Conservation (phyloP, 176 grass and related monocot species). For the Elymus sibiricus region DNA sequence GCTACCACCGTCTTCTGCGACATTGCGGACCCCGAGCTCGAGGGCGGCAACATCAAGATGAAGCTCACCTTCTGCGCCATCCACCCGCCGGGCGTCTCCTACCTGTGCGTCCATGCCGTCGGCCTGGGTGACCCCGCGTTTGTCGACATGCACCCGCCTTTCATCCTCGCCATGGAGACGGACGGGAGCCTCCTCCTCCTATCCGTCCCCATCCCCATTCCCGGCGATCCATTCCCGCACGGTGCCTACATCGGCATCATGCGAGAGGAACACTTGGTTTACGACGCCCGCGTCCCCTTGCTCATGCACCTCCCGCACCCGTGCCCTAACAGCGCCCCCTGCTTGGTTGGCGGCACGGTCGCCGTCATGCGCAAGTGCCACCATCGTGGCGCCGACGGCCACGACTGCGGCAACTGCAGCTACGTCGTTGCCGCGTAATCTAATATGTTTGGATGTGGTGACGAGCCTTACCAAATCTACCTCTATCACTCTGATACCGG, state of each 20-base stretch:
- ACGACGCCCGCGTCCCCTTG: neutral
- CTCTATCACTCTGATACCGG: neutral
- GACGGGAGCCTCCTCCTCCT: neutral
- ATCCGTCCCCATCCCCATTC: neutral
- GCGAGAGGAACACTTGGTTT: neutral
- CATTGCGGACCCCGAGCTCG: too few relatives aligned
- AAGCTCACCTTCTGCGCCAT: neutral
- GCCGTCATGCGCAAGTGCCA: too few relatives aligned
- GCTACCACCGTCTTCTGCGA: too few relatives aligned
- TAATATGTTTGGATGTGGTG: neutral
- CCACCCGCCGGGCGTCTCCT: neutral
- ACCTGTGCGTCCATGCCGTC: neutral
- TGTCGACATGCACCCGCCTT: neutral
- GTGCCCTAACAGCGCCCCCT: too few relatives aligned
- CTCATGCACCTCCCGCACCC: conserved; percentile 3
- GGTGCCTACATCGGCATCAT: too few relatives aligned
- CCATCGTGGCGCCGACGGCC: too few relatives aligned
- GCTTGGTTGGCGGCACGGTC: too few relatives aligned
- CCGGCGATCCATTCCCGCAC: too few relatives aligned
- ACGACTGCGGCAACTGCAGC: too few relatives aligned
- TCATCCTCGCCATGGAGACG: neutral
- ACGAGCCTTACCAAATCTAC: neutral
- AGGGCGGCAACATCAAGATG: neutral
- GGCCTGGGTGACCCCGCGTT: neutral
- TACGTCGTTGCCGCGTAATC: too few relatives aligned